A percentile compares a stretch with the other conserved stretches of the same genome.
Evolutionary conservation across 2,329 filamentous ascomycete genomes (phyloP).

Genomic region (Diplodia scrobiculata): DNA sequence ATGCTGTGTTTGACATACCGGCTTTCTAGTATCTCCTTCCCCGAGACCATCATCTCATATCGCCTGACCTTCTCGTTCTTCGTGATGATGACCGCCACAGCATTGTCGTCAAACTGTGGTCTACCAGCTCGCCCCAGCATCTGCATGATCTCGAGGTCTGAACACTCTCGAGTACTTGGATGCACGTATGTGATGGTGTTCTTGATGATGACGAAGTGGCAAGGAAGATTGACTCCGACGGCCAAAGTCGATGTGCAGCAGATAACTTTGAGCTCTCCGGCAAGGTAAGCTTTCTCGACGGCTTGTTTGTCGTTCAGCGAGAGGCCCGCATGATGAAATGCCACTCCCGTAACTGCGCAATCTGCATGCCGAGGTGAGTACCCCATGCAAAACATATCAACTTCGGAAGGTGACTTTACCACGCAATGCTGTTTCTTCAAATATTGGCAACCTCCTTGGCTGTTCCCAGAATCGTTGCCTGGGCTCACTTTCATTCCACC

Average conservation of each 20-base stretch:
- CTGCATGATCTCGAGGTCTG: slow-evolving; percentile 84
- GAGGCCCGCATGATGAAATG: slow-evolving; percentile 81
- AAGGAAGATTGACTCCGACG: slow-evolving; percentile 80
- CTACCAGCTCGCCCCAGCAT: slow-evolving; percentile 84
- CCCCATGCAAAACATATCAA: slow-evolving; percentile 19
- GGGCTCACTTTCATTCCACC: slow-evolving; percentile 60
- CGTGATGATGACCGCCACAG: slow-evolving; percentile 78
- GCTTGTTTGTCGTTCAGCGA: slow-evolving; percentile 63
- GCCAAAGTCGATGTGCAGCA: slow-evolving; percentile 86
- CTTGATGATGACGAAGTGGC: slow-evolving; percentile 81
- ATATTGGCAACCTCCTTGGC: slow-evolving; percentile 55
- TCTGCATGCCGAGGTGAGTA: slow-evolving; percentile 37
- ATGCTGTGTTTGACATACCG: slow-evolving; percentile 44
- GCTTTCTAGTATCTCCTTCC: slow-evolving; percentile 74
- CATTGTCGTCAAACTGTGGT: slow-evolving; percentile 78
- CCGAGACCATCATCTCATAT: slow-evolving; percentile 74
- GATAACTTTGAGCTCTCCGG: slow-evolving; percentile 74
- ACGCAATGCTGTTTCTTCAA: slow-evolving; percentile 64
- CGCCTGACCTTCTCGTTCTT: slow-evolving; percentile 62
- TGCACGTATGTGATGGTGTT: slow-evolving; percentile 65
- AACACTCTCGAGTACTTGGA: slow-evolving; percentile 64
- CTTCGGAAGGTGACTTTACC: slow-evolving; percentile 42
- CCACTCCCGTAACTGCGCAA: slow-evolving; percentile 63
- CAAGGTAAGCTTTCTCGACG: slow-evolving; percentile 68
- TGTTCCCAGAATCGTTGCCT: slow-evolving; percentile 64